Conservation (phyloP, 129 eudicot species). For the Chrysanthemum lavandulifolium region DNA sequence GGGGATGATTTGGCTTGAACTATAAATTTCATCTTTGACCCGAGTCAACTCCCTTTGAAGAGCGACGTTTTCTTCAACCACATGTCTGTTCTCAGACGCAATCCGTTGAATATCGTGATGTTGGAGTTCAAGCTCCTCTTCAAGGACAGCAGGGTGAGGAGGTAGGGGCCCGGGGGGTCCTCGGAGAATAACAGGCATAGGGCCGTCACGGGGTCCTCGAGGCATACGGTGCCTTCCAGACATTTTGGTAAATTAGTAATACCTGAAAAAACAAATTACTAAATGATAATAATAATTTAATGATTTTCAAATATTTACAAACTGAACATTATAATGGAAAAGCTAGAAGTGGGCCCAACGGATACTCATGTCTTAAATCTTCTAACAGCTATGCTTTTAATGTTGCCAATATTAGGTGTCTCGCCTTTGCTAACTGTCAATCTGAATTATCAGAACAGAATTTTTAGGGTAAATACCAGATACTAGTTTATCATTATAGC, state of each 20-base stretch:
- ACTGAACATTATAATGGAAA: no score
- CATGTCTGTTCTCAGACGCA: constrained; percentile 60
- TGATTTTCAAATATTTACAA: no score
- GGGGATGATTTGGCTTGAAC: constrained; percentile 70
- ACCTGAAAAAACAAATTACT: constrained; percentile 5
- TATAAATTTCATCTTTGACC: constrained; percentile 69
- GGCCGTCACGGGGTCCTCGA: constrained; percentile 53
- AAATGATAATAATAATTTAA: background rate
- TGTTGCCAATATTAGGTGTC: no score
- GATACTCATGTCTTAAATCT: no score
- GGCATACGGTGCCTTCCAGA: constrained; percentile 77
- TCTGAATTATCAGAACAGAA: no score
- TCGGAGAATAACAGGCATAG: constrained; percentile 42
- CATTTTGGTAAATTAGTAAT: constrained; percentile 38
- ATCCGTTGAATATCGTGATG: constrained; percentile 75
- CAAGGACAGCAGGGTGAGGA: constrained; percentile 64
- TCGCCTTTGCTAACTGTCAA: no score
- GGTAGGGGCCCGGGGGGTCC: constrained; percentile 58
- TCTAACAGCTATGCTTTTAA: no score
- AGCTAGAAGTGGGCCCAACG: no score
- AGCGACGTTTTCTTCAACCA: constrained; percentile 66
- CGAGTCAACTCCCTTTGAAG: constrained; percentile 72
- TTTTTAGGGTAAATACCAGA: no score
- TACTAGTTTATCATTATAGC: no score
- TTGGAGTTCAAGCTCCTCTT: constrained; percentile 84